These are phyloP conservation scores for Kalanchoe fedtschenkoi DNA, from an alignment of 164 flowering plant genomes.

Conservation along the genomic window DNA sequence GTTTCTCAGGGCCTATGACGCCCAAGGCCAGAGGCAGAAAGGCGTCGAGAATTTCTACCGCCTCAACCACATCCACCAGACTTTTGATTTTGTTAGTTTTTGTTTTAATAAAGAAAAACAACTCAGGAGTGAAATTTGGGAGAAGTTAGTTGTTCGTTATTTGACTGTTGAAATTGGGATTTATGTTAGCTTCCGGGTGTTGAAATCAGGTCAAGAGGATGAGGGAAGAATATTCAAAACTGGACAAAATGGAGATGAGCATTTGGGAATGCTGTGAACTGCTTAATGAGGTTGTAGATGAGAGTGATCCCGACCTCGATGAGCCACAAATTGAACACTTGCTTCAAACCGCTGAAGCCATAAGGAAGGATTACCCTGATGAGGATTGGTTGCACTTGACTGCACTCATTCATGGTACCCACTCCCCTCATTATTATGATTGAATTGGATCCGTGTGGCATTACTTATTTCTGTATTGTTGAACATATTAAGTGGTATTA, in stretches of 20 bases:
- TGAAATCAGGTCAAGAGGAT: slow-evolving; percentile 47
- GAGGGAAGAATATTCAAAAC: slow-evolving; percentile 43
- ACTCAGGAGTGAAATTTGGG: background rate
- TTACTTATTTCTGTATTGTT: background rate
- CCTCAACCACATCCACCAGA: slow-evolving; percentile 42
- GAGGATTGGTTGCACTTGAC: slow-evolving; percentile 68
- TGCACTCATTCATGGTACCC: slow-evolving; percentile 48
- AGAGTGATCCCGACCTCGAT: slow-evolving; percentile 61
- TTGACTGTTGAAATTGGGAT: background rate
- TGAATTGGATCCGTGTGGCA: background rate
- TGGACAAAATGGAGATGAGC: slow-evolving; percentile 52
- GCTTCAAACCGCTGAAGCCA: slow-evolving; percentile 59
- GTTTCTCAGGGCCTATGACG: slow-evolving; percentile 39
- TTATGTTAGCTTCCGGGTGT: background rate
- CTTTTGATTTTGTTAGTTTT: slow-evolving; percentile 36
- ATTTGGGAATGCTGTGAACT: slow-evolving; percentile 76
- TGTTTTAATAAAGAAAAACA: slow-evolving; percentile 3
- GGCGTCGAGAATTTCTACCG: slow-evolving; percentile 48
- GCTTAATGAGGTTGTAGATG: slow-evolving; percentile 50
- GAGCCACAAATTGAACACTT: slow-evolving; percentile 65
- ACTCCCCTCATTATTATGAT: background rate
- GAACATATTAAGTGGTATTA: background rate
- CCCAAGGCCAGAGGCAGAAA: slow-evolving; percentile 35
- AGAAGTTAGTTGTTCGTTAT: background rate
- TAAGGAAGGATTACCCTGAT: slow-evolving; percentile 51